These are phyloP conservation scores for Zygosaccharomyces bisporus DNA, from an alignment of 805 yeast species.

Conservation along the genomic window DNA sequence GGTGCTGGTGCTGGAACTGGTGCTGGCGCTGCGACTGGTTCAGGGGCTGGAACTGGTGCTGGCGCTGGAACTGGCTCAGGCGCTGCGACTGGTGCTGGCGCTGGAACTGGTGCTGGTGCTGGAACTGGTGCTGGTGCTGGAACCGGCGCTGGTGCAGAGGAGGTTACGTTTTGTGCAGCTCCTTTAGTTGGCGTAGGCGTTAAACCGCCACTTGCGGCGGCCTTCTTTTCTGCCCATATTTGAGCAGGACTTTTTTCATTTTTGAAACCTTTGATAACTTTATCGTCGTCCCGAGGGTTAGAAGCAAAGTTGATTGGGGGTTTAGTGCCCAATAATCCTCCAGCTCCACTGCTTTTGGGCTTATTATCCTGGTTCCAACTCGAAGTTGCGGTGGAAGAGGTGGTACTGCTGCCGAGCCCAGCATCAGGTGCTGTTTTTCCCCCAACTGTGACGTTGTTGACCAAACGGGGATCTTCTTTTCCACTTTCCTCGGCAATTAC, in stretches of 20 bases:
- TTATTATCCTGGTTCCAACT: conserved; percentile 37
- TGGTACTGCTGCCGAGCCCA: conserved; percentile 29
- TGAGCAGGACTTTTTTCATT: conserved; percentile 93
- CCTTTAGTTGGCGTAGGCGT: neutral
- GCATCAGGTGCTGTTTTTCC: conserved; percentile 26
- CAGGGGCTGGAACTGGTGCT: neutral
- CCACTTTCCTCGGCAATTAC: conserved; percentile 43
- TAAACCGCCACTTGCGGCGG: conserved; percentile 37
- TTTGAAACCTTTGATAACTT: conserved; percentile 56
- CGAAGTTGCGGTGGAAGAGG: conserved; percentile 6
- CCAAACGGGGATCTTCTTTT: conserved; percentile 42
- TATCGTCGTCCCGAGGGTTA: conserved; percentile 30
- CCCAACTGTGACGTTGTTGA: conserved; percentile 23
- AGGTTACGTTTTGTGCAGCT: neutral
- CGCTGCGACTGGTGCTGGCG: neutral
- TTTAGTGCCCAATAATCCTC: conserved; percentile 37
- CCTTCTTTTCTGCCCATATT: conserved; percentile 89
- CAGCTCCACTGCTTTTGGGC: conserved; percentile 35
- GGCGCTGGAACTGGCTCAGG: neutral
- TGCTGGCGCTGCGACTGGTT: conserved; percentile 31
- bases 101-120: conserved; percentile 1
- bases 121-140: conserved; percentile 2
- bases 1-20: conserved; percentile 1
- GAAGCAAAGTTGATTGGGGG: conserved; percentile 27
- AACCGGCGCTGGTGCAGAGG: conserved; percentile 24